Evolutionary conservation across 192 early-diverging fungal species (phyloP), one percentile per base, ranked within the genome.

Genomic region (Entophlyctis luteolus): DNA sequence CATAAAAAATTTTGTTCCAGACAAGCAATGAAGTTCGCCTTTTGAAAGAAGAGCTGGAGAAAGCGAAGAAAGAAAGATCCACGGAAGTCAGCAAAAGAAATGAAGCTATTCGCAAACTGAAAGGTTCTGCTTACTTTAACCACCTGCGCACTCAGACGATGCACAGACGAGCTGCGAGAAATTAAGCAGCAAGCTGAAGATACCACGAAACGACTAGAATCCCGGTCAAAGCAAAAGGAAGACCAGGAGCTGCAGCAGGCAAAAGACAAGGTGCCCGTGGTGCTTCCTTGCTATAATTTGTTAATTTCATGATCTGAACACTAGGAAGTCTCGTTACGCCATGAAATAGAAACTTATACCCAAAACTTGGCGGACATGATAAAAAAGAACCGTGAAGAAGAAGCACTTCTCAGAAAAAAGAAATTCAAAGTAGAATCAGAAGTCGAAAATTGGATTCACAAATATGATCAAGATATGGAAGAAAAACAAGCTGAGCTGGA

Each of bases 381-480:
- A 22, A 62, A 63, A 37, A 65, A 52, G 22, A 60, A 86, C 58
- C 68, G 79, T 10, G 84, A 84, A 50, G 82, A 84, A 59, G 84
- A 86, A 65, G 80, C 80, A 10, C 20, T 62, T 27, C 57, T 82
- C 12, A 72, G 84, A 22, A 85, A 85, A 53, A 80, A 77, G 45
- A 83, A 82, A 58, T 82, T 80, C 65, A 86, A 86, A 50, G 75
- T 84, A 20, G 82, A 86, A 63, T 67, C 67, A 10, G 84, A 86
- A 63, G 84, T 86, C 14, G 84, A 86, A 63, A 85, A 86, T 50
- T 86, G 84, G 84, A 86, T 86, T 59, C 83, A 85, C 59, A 86
- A 86, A 56, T 86, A 85, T 48, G 84, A 86, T 37, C 82, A 84
- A 62, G 84, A 86, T 46, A 79, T 86, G 74, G 83, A 81, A 4